Conservation (phyloP, 1,284 basidiomycete species). For the Inonotus hispidus region DNA sequence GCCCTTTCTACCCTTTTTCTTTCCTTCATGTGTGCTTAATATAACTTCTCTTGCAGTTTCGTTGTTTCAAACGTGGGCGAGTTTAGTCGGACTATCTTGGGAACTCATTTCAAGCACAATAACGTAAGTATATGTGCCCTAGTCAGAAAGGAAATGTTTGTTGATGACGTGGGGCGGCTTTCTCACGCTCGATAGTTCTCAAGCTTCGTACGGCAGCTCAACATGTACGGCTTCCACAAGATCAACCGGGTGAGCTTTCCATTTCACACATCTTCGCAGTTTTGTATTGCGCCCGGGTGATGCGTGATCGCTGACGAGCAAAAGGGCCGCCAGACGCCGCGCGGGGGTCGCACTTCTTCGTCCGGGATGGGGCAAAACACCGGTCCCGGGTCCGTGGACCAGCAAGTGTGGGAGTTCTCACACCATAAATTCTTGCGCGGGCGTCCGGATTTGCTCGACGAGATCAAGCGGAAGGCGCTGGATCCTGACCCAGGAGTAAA, state of each 20-base stretch:
- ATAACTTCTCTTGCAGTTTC: constrained; percentile 40
- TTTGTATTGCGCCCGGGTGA: constrained; percentile 8
- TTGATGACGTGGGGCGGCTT: constrained; percentile 15
- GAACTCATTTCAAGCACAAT: constrained; percentile 80
- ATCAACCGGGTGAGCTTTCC: constrained; percentile 60
- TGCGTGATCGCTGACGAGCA: constrained; percentile 9
- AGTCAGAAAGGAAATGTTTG: neutral
- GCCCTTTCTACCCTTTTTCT: neutral
- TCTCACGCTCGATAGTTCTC: constrained; percentile 56
- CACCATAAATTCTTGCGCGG: constrained; percentile 82
- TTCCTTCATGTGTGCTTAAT: neutral
- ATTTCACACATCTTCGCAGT: neutral
- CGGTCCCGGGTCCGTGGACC: constrained; percentile 40
- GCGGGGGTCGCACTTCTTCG: constrained; percentile 67
- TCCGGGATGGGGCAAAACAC: neutral
- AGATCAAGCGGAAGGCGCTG: constrained; percentile 80
- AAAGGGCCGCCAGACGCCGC: constrained; percentile 55
- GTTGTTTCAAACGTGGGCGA: constrained; percentile 79
- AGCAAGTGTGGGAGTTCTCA: constrained; percentile 86
- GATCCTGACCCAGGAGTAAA: constrained; percentile 66
- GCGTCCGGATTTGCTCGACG: constrained; percentile 76
- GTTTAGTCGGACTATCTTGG: constrained; percentile 74
- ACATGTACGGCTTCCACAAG: constrained; percentile 88
- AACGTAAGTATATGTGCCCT: constrained; percentile 43
- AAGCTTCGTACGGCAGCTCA: constrained; percentile 84